Conservation (phyloP, 1,284 basidiomycete species). For the Cryptococcus sp. region DNA sequence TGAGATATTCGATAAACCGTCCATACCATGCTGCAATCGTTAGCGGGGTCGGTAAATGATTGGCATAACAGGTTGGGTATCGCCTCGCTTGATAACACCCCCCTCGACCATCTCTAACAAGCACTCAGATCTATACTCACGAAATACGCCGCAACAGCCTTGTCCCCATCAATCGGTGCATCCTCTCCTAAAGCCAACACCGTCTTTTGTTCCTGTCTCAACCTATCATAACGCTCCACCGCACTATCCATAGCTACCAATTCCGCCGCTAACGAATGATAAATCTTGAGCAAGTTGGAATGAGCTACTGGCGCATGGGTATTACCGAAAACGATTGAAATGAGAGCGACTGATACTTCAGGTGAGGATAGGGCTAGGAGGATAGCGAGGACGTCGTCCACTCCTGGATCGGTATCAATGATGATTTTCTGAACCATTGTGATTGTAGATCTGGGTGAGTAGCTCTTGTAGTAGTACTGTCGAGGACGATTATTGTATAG, state of each 20-base stretch:
- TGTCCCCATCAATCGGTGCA: slow-evolving; percentile 70
- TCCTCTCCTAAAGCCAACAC: slow-evolving; percentile 63
- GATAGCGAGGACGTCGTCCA: slow-evolving; percentile 81
- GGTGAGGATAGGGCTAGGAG: slow-evolving; percentile 37
- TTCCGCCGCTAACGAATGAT: slow-evolving; percentile 65
- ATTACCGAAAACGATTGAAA: slow-evolving; percentile 63
- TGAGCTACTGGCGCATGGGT: slow-evolving; percentile 55
- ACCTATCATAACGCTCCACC: slow-evolving; percentile 61
- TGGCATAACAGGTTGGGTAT: background rate
- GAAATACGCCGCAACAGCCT: slow-evolving; percentile 81
- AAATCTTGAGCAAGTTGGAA: slow-evolving; percentile 72
- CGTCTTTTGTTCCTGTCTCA: slow-evolving; percentile 52
- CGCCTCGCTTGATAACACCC: background rate
- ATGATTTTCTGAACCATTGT: slow-evolving; percentile 30
- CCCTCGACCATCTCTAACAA: background rate
- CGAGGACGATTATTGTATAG: background rate
- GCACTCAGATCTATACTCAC: slow-evolving; percentile 22
- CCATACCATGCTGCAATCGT: slow-evolving; percentile 55
- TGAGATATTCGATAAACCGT: slow-evolving; percentile 72
- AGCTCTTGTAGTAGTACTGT: no score
- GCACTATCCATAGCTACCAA: slow-evolving; percentile 59
- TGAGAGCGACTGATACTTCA: slow-evolving; percentile 14
- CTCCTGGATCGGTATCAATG: slow-evolving; percentile 57
- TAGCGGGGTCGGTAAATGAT: background rate
- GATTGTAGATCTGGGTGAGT: no score